Conservation (phyloP, 352 stramenopile species). For the Saprolegnia diclina region DNA sequence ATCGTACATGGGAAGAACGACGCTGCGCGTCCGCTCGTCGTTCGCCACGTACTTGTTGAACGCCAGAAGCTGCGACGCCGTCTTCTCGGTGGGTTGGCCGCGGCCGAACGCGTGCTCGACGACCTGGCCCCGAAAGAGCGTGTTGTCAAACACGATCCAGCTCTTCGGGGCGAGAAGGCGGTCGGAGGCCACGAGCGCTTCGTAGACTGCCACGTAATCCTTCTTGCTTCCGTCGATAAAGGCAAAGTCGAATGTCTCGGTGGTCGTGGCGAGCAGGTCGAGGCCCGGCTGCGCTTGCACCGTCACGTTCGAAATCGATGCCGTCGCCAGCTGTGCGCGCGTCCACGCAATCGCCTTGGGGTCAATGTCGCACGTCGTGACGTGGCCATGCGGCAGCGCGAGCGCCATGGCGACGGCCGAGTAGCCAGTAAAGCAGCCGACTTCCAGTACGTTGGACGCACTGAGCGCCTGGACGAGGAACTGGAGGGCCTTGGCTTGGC, state of each 20-base stretch:
- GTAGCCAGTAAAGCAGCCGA: conserved; percentile 94
- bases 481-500: conserved; percentile 51
- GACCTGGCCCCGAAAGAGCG: conserved; percentile 89
- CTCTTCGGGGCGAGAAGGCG: conserved; percentile 62
- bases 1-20: conserved; percentile 88
- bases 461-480: conserved; percentile 73
- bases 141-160: conserved; percentile 90
- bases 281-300: conserved; percentile 35
- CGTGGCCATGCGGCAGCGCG: conserved; percentile 31
- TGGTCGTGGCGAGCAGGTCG: conserved; percentile 32
- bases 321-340: conserved; percentile 41
- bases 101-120: conserved; percentile 47
- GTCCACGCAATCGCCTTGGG: conserved; percentile 44
- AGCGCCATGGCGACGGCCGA: conserved; percentile 83
- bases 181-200: conserved; percentile 58
- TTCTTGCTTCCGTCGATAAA: conserved; percentile 94
- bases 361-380: conserved; percentile 65
- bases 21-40: conserved; percentile 71
- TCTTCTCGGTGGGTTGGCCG: conserved; percentile 44
- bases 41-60: conserved; percentile 85
- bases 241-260: conserved; percentile 79
- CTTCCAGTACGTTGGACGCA: conserved; percentile 80
- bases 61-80: conserved; percentile 60
- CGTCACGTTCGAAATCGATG: conserved; percentile 39
- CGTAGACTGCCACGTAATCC: conserved; percentile 82